phyloP scores from a whole-genome alignment of 129 eudicot species.

The Mikania micrantha region DNA sequence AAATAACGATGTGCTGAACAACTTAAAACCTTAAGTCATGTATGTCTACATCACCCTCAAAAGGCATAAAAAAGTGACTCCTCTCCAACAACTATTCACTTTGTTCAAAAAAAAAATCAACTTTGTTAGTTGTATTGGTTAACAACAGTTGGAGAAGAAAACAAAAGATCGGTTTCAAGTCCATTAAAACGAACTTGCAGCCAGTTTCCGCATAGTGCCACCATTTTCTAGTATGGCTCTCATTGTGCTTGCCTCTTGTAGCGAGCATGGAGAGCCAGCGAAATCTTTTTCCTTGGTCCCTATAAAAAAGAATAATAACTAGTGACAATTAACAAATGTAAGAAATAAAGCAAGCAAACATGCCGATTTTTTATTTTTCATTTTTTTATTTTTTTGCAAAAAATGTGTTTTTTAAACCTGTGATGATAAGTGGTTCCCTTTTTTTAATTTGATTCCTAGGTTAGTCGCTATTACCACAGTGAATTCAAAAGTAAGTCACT shows the following conservation, averaged over 20 bases:
- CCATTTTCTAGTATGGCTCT: background rate
- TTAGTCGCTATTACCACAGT: too few species aligned
- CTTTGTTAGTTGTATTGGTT: background rate
- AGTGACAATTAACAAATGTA: background rate
- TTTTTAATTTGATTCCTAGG: too few species aligned
- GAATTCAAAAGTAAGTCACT: too few species aligned
- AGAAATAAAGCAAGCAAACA: background rate
- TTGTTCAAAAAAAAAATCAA: too few species aligned
- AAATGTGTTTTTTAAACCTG: too few species aligned
- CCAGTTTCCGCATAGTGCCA: background rate
- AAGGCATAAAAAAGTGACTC: background rate
- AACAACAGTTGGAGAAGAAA: background rate
- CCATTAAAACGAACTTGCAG: background rate
- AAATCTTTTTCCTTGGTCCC: slow-evolving; percentile 95
- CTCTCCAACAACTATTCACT: background rate
- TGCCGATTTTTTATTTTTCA: background rate
- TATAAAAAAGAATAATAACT: slow-evolving; percentile 2
- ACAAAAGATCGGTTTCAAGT: background rate
- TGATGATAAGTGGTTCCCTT: too few species aligned
- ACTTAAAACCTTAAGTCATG: background rate
- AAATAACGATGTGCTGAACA: background rate
- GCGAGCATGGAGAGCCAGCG: slow-evolving; percentile 67
- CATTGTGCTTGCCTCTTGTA: slow-evolving; percentile 47
- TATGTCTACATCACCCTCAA: background rate
- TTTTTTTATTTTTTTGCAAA: too few species aligned